Percentiles rank a stretch among this genome's conserved stretches.
Evolutionary conservation across 495 filamentous ascomycete genomes (phyloP).

Genomic region (Podospora didyma): DNA sequence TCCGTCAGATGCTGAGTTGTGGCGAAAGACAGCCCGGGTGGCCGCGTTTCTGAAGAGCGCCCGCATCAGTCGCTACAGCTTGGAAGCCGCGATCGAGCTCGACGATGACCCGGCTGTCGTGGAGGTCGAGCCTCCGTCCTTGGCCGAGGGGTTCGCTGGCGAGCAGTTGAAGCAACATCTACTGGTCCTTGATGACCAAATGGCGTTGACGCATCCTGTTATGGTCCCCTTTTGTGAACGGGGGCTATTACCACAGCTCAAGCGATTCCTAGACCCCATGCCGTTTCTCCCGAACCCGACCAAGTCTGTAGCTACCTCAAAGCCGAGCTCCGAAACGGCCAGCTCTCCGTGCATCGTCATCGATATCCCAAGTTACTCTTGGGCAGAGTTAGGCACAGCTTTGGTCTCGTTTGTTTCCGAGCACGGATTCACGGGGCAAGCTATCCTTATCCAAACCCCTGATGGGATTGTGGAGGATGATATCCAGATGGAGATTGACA

Average conservation of each 20-base stretch:
- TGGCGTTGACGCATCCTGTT: constrained; percentile 63
- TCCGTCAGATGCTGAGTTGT: constrained; percentile 90
- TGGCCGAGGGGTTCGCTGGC: constrained; percentile 81
- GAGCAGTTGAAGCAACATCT: constrained; percentile 71
- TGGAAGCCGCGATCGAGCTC: constrained; percentile 86
- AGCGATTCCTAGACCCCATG: constrained; percentile 68
- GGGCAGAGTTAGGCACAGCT: constrained; percentile 40
- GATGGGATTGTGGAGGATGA: constrained; percentile 31
- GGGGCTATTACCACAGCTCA: constrained; percentile 58
- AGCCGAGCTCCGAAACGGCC: constrained; percentile 41
- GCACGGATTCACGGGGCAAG: constrained; percentile 28
- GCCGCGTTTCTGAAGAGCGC: constrained; percentile 70
- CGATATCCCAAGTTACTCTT: constrained; percentile 28
- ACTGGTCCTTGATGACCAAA: constrained; percentile 62
- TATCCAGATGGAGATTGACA: constrained; percentile 36
- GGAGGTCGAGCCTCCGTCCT: constrained; percentile 68
- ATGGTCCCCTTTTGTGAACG: constrained; percentile 61
- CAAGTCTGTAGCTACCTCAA: constrained; percentile 24
- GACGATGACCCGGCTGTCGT: constrained; percentile 71
- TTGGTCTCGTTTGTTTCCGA: constrained; percentile 29
- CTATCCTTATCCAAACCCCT: constrained; percentile 33
- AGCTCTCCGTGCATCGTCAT: constrained; percentile 49
- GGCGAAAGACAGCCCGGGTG: constrained; percentile 79
- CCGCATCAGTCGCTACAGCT: constrained; percentile 76
- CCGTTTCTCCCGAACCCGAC: constrained; percentile 65